A percentile compares a stretch with the other conserved stretches of the same genome.
phyloP scores from a whole-genome alignment of 768 basidiomycete genomes.

The Mycena pura region DNA sequence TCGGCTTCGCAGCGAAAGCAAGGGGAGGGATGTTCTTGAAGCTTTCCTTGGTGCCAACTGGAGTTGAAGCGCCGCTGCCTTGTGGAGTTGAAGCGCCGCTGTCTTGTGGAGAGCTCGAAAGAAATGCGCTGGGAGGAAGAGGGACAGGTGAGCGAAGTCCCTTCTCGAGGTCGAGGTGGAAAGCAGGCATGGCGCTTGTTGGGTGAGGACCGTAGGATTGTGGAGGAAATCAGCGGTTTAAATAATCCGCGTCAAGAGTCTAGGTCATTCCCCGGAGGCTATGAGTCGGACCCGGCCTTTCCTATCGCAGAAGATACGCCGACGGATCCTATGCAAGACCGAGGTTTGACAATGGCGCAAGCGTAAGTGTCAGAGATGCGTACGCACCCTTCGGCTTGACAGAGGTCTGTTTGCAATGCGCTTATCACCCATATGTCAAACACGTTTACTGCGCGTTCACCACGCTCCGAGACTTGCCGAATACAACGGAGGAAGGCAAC shows the following conservation, averaged over 20 bases:
- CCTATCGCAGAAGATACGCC: slow-evolving; percentile 48
- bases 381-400: not conserved
- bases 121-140: not conserved
- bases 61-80: no score
- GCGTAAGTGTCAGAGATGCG: not conserved
- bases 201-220: not conserved
- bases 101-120: slow-evolving; percentile 2
- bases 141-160: not conserved
- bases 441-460: not conserved
- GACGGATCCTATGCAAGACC: slow-evolving; percentile 40
- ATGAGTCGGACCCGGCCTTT: slow-evolving; percentile 38
- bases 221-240: no score
- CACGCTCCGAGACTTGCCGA: not conserved
- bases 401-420: not conserved
- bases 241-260: slow-evolving; percentile 5
- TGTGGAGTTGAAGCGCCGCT: no score
- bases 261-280: slow-evolving; percentile 33
- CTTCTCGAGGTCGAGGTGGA: slow-evolving; percentile 14
- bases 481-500: not conserved
- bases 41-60: not conserved
- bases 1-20: slow-evolving; percentile 13
- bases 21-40: slow-evolving; percentile 10
- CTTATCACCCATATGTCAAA: not conserved
- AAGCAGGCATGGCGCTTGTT: slow-evolving; percentile 2
- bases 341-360: slow-evolving; percentile 33